phyloP scores from a whole-genome alignment of 768 basidiomycete genomes.

The Artomyces pyxidatus region DNA sequence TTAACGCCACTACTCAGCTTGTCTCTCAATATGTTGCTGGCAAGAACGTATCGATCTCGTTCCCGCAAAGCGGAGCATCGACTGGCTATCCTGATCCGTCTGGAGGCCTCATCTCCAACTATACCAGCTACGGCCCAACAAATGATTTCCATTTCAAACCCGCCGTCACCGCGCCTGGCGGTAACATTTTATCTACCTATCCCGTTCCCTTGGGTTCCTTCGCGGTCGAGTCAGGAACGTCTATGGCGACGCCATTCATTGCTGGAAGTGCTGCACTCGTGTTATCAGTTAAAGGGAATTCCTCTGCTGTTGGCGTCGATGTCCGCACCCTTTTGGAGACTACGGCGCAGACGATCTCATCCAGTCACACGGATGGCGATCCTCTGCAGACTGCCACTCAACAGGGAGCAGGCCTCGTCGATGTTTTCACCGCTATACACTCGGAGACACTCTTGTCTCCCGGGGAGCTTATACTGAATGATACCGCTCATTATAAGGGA shows the following conservation, averaged over 20 bases:
- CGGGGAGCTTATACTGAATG: constrained; percentile 53
- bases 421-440: constrained; percentile 51
- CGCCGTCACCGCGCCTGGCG: constrained; percentile 44
- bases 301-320: background rate
- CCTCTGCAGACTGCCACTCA: constrained; percentile 44
- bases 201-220: constrained; percentile 34
- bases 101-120: constrained; percentile 49
- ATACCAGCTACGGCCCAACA: constrained; percentile 51
- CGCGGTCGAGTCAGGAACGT: constrained; percentile 35
- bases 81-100: constrained; percentile 38
- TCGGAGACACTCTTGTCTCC: constrained; percentile 45
- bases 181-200: constrained; percentile 40
- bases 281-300: background rate
- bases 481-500: constrained; percentile 46
- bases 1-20: constrained; percentile 35
- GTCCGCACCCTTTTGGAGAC: background rate
- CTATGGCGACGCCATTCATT: constrained; percentile 26
- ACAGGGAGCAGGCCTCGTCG: constrained; percentile 41
- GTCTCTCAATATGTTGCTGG: constrained; percentile 42
- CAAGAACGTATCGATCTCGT: constrained; percentile 32
- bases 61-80: constrained; percentile 38
- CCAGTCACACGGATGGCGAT: constrained; percentile 34
- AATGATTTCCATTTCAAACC: constrained; percentile 55
- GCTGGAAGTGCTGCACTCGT: constrained; percentile 12
- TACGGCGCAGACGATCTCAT: background rate